Base-by-base conservation (phyloP, 1,284 basidiomycete species). In the Trametes polyzona region DNA sequence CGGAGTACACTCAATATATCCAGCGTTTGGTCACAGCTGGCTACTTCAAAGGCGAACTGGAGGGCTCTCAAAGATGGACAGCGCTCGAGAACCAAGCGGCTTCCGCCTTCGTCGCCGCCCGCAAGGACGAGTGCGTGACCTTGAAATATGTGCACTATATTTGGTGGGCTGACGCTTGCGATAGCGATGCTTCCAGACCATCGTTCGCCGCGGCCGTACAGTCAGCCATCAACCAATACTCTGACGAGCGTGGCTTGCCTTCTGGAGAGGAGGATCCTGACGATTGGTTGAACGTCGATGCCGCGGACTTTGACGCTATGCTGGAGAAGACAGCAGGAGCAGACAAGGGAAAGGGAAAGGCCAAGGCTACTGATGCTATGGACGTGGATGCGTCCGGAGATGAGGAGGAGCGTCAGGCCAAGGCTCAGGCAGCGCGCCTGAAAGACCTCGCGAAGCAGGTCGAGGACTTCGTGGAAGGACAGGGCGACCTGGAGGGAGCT, bases 401-500 rank as follows among this genome's bases (percentile, higher is more conserved):
- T 7, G 72, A 68, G 11, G 84, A 86, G 63, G 82, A 86, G 49
- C 74, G 66, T 33, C 30, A 81, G 9, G 78, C 81, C 10, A 78
- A 83, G 30, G 81, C 83, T 52, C 88, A 94, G 67, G 88, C 93
- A 2, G 71, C 79, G 16, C 84, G 82, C 52, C 73, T 98, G 41
- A 83, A 86, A 64, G 81, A 84, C 60, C 79, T 98, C 47, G 94
- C 95, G 10, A 77, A 82, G 60, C 92, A 93, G 71, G 92, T 98
- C 0, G 88, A 93, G 67, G 78, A 80, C 27, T 98, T 98, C 69
- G 85, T 98, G 1, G 88, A 94, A 64, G 93, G 91, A 1, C 76
- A 95, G 69, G 95, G 95, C 5, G 88, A 92, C 62, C 61, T 96
- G 5, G 88, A 93, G 64, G 95, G 95, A 1, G 95, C 93, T 0